phyloP scores from a whole-genome alignment of 208 protist genomes.

The Acanthamoeba culbertsoni region DNA sequence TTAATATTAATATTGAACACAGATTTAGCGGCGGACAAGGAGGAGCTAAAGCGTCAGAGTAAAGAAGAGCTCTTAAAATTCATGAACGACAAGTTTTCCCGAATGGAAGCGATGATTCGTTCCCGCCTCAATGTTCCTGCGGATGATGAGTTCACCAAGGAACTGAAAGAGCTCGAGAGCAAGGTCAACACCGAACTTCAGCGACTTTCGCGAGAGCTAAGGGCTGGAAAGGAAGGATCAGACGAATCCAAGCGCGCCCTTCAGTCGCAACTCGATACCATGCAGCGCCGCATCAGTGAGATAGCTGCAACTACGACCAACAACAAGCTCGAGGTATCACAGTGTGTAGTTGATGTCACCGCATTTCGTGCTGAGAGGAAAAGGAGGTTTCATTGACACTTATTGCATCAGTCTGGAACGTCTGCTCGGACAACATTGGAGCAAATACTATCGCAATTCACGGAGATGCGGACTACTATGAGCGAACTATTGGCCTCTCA shows the following conservation, averaged over 20 bases:
- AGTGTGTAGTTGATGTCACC: too few species aligned
- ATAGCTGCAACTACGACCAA: not conserved
- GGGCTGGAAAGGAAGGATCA: not conserved
- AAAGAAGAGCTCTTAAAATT: not conserved
- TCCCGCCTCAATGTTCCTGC: not conserved
- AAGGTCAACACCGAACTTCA: not conserved
- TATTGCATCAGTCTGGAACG: not conserved
- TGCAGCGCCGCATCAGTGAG: not conserved
- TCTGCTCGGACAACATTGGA: not conserved
- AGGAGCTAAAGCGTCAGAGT: not conserved
- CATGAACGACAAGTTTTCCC: not conserved
- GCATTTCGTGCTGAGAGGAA: not conserved
- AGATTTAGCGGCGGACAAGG: not conserved
- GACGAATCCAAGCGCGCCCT: not conserved
- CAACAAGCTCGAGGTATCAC: not conserved
- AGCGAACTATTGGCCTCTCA: not conserved
- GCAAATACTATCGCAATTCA: not conserved
- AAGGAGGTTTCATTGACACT: not conserved
- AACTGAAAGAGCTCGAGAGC: not conserved
- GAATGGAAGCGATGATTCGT: not conserved
- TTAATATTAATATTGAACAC: not conserved
- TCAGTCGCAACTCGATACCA: not conserved
- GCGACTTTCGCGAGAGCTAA: not conserved
- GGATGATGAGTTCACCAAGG: too few species aligned
- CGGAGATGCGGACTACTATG: not conserved